Conservation (phyloP, 2,329 filamentous ascomycete species). For the Daldinia sp. region DNA sequence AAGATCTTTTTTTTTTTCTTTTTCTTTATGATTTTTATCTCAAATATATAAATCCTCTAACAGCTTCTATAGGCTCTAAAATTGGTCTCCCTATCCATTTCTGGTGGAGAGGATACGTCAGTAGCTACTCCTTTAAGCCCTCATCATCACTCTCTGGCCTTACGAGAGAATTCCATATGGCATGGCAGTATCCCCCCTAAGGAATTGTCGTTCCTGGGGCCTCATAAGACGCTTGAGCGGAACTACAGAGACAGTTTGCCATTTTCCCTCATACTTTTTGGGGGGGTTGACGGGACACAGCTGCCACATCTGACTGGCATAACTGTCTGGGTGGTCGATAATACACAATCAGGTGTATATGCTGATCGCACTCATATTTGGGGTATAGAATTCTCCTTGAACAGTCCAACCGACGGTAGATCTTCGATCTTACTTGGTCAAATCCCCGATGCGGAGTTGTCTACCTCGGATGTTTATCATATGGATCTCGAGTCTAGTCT, state of each 20-base stretch:
- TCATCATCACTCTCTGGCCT: background rate
- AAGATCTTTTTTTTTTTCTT: background rate
- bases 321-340: constrained; percentile 1
- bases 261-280: background rate
- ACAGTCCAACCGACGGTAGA: background rate
- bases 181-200: background rate
- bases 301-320: background rate
- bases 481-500: background rate
- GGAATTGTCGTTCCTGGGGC: background rate
- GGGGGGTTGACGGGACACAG: background rate
- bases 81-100: background rate
- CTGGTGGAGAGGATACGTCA: background rate
- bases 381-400: background rate
- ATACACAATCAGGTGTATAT: background rate
- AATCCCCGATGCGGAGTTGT: background rate
- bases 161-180: background rate
- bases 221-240: background rate
- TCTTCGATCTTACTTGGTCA: background rate
- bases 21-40: too few relatives aligned
- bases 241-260: background rate
- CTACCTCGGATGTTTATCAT: background rate
- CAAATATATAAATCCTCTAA: background rate
- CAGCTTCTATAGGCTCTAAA: background rate
- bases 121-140: background rate
- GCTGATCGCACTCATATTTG: background rate